A percentile compares a stretch with the other conserved stretches of the same genome.
These are phyloP conservation scores for Lathyrus sativus DNA, from an alignment of 306 rosid species.

Conservation along the genomic window DNA sequence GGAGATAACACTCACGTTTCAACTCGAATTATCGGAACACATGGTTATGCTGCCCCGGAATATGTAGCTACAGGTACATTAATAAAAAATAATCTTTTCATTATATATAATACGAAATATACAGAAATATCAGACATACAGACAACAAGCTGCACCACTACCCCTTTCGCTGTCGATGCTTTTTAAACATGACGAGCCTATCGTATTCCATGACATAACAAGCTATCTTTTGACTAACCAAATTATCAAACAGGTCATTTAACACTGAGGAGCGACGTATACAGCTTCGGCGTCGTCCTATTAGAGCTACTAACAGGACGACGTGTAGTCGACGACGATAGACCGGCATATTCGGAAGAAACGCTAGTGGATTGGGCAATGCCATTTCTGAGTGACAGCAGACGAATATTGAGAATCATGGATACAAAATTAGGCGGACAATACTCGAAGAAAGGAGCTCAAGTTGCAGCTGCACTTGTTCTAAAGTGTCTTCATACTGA, in stretches of 20 bases:
- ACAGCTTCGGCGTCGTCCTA: slow-evolving; percentile 83
- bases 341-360: slow-evolving; percentile 53
- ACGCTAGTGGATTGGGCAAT: slow-evolving; percentile 87
- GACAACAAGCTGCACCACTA: too few relatives aligned
- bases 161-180: too few relatives aligned
- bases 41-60: slow-evolving; percentile 97
- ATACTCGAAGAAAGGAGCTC: slow-evolving; percentile 81
- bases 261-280: slow-evolving; percentile 83
- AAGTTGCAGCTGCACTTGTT: slow-evolving; percentile 74
- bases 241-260: slow-evolving; percentile 68
- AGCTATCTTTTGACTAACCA: too few relatives aligned
- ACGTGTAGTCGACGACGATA: slow-evolving; percentile 58
- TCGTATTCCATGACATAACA: background rate
- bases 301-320: slow-evolving; percentile 80
- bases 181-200: background rate
- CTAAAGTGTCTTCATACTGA: slow-evolving; percentile 66
- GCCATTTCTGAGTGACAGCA: slow-evolving; percentile 65
- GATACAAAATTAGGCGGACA: slow-evolving; percentile 84
- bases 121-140: too few relatives aligned
- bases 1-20: slow-evolving; percentile 98
- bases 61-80: slow-evolving; percentile 86
- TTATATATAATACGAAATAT: too few relatives aligned
- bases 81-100: too few relatives aligned
- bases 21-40: slow-evolving; percentile 85
- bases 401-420: slow-evolving; percentile 75